These are phyloP conservation scores for Dendrobium catenatum DNA, from an alignment of 106 monocot genomes.

Conservation along the genomic window DNA sequence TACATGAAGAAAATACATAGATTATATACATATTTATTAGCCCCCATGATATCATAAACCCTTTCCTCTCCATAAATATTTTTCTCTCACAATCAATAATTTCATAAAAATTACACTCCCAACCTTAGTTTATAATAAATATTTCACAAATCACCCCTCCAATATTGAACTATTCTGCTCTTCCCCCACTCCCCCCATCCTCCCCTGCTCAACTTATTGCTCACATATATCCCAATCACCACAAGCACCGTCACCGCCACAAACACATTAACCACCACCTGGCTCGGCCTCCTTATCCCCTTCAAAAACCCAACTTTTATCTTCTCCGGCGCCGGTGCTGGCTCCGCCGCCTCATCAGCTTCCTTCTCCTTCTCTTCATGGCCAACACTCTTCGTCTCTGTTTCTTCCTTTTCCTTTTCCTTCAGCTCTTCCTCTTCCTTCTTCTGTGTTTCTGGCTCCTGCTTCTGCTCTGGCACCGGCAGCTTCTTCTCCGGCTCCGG, in stretches of 20 bases:
- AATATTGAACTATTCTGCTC: neutral
- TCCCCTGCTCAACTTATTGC: neutral
- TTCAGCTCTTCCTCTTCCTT: neutral
- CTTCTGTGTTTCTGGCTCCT: neutral
- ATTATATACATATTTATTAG: too few relatives aligned
- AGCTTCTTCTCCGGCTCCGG: neutral
- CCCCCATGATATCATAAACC: too few relatives aligned
- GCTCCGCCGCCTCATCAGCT: neutral
- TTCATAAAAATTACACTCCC: neutral
- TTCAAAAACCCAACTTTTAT: neutral
- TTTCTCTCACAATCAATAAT: neutral
- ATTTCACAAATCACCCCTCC: neutral
- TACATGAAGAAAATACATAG: too few relatives aligned
- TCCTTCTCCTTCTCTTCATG: neutral
- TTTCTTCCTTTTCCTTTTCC: neutral
- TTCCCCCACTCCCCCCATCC: neutral
- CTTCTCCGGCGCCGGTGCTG: neutral
- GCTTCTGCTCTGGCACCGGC: too few relatives aligned
- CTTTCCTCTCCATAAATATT: too few relatives aligned
- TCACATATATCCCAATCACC: constrained; percentile 8
- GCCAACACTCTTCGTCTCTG: neutral
- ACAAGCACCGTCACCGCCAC: neutral
- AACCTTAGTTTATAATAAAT: neutral
- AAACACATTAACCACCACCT: constrained; percentile 7
- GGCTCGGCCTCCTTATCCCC: neutral